Base-by-base conservation (phyloP, 371 early-diverging fungal species). In the Blastocladiella emersonii region DNA sequence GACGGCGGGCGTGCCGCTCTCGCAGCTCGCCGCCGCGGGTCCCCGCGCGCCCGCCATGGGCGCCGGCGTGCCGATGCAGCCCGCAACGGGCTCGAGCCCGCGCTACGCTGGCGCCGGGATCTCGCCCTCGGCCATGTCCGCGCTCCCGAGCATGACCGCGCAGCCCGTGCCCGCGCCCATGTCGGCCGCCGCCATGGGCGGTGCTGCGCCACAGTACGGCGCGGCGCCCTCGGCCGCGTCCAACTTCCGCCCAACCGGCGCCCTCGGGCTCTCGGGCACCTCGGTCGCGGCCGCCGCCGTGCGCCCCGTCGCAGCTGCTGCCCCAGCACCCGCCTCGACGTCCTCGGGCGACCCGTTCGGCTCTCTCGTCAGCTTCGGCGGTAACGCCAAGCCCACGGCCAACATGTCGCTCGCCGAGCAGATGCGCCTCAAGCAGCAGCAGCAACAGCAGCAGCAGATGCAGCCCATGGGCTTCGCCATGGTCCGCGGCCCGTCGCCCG, bases 301-400 rank as follows among this genome's bases (percentile, higher is more conserved):
- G 66, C 57, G 65, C 57, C 62, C 66, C 68, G 21, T 65, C 64
- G 15, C 67, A 49, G 27, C 62, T 67, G 57, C 71, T 69, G 19
- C 70, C 74, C 12, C 67, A 49, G 27, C 62, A 65, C 55, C 71
- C 69, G 19, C 70, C 74, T 61, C 66, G 76, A 53, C 76, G 78
- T 74, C 68, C 69, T 45, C 61, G 13, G 59, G 30, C 43, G 59
- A 59, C 21, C 43, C 43, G 43, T 59, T 59, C 27, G 59, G 59
- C 43, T 12, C 12, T 34, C 43, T 59, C 25, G 59, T 59, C 30
- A 15, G 17, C 15, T 59, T 59, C 15, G 59, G 41, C 37, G 23
- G 57, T 25, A 37, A 25, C 17, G 25, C 30, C 13, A 27, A 51
- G 53, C 53, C 10, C 1, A 13, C 53, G 30, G 34, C 59, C 35